Evolutionary conservation across 345 rosid species (phyloP), one percentile per base, ranked within the genome.

Genomic region (Heritiera littoralis): DNA sequence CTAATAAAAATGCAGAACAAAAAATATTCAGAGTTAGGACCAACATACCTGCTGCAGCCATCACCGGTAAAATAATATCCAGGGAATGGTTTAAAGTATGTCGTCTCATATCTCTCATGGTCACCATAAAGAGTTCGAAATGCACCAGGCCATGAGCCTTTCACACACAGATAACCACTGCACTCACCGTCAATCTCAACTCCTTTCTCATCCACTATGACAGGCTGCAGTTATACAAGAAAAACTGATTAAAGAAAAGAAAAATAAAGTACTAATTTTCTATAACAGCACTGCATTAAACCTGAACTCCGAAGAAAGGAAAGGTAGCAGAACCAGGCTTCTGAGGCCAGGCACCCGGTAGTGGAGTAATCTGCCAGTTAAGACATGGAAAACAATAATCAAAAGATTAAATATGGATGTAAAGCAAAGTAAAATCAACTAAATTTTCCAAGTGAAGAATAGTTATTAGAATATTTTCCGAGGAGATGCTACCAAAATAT

Each of bases 221-320:
- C 92, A 80, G 98, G 97, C 98, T 96, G 80, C 86, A 82, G 41
- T 69, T 46, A 51, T 66, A 74, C 6, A 77, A 68, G 69, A 80
- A 74, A 35, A 79, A 35, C 38, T 35, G 30, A 66, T 32, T 58
- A 69, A 66, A 55, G 13, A 76, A 80, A 56, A 6, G 69, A 32
- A 30, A 65, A 7, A 10, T 48, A 72, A 70, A 60, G 66, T 38
- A 15, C 41, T 15, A 28, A 74, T 63, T 9, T 51, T n/a, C 6
- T 11, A 18, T 72, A 59, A 66, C 65, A 64, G 79, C 70, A 80
- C 30, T 15, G 75, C 67, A 43, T 6, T 82, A 76, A 54, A 96
- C 99, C 99, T 91, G 97, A 82, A 96, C 97, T 76, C 99, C 99
- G 76, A 96, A 96, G 93, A 96, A 96, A 75, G 99, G 99, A 87